These are phyloP conservation scores for Penicillium bialowiezense DNA, from an alignment of 495 filamentous ascomycete genomes.

Conservation along the genomic window DNA sequence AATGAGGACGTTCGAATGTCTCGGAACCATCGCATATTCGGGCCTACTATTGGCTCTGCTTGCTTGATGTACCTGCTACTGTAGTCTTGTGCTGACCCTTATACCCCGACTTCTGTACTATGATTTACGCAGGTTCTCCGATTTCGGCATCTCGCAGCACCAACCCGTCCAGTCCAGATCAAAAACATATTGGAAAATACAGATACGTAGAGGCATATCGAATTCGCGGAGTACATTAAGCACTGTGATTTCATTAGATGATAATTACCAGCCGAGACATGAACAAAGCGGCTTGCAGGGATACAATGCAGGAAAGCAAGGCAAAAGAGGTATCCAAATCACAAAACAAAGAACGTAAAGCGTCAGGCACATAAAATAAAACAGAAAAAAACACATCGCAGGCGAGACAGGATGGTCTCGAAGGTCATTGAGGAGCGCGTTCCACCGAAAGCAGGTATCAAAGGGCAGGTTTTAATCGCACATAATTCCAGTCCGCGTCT, in stretches of 20 bases:
- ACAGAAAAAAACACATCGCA: constrained; percentile 6
- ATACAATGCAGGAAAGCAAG: constrained; percentile 22
- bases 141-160: constrained; percentile 1
- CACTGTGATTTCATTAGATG: constrained; percentile 6
- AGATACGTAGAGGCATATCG: too few relatives aligned
- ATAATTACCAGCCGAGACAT: constrained; percentile 4
- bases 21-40: too few relatives aligned
- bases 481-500: constrained; percentile 7
- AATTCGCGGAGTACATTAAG: constrained; percentile 1
- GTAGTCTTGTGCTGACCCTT: too few relatives aligned
- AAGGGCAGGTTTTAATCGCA: background rate
- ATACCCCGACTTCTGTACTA: constrained; percentile 6
- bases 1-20: too few relatives aligned
- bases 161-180: background rate
- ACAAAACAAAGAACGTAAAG: constrained; percentile 9
- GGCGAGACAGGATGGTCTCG: background rate
- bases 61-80: too few relatives aligned
- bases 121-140: constrained; percentile 6
- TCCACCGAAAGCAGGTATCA: constrained; percentile 2
- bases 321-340: constrained; percentile 32
- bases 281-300: constrained; percentile 21
- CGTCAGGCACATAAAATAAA: background rate
- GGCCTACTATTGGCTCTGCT: too few relatives aligned
- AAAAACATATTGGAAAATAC: too few relatives aligned
- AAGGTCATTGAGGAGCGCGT: constrained; percentile 1